Evolutionary conservation across 371 early-diverging fungal species (phyloP), one percentile per base, ranked within the genome.

Genomic region (Rozella allomycis): DNA sequence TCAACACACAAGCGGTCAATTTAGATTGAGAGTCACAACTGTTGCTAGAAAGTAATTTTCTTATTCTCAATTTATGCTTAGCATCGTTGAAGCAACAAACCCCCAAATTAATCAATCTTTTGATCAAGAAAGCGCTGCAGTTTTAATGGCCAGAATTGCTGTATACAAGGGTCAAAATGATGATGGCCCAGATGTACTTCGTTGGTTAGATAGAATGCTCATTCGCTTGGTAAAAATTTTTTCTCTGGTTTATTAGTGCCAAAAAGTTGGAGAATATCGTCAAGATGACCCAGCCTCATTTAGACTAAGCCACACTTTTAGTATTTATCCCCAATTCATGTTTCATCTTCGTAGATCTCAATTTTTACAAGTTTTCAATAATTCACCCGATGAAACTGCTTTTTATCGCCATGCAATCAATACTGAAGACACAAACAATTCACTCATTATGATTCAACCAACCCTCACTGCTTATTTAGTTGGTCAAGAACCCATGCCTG

Each of bases 281-380:
- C 88, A 85, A 53, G 98, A 94, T 30, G 94, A 91, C 41, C 85
- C 93, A 8, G 60, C 65, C 19, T 78, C 82, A 17, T 82, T 99
- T 67, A 69, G 76, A n/a, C 60, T 98, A 22, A 64, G 78, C 0
- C 77, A 77, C 27, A 84, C 81, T 54, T 97, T 99, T 50, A 75
- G 83, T 1, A 91, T 91, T 45, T 98, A 93, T 53, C 97, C 98
- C 17, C 97, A 97, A 55, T 98, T 98, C 50, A 97, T 99, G 93
- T 99, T 93, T 73, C 96, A 98, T 46, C 60, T 98, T 39, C 67
- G 99, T 38, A 67, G 99, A 28, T 76, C 77, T 41, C 93, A 96
- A 51, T 91, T 98, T 57, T 62, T 99, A 47, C 97, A 97, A 51
- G 93, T 91, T 12, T 97, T 97, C 53, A 96, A 96, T 47, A 91